Evolutionary conservation across 805 yeast species (phyloP).

Genomic region (Cyberlindnera amylophila): DNA sequence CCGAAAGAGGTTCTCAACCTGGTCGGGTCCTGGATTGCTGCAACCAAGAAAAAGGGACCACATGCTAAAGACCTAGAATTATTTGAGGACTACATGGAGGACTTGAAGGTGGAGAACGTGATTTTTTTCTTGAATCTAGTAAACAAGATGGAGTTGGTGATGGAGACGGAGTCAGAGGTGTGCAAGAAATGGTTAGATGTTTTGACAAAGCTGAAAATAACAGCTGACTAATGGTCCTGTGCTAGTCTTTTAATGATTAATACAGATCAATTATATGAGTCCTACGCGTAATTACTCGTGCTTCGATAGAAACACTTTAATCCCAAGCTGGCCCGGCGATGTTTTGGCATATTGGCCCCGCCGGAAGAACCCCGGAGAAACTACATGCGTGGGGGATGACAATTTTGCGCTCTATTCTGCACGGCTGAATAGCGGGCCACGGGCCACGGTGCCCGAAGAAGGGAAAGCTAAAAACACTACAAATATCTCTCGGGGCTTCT

Average conservation of each 20-base stretch:
- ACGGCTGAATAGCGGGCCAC: too few species aligned
- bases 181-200: constrained; percentile 15
- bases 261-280: too few species aligned
- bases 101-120: constrained; percentile 27
- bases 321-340: too few species aligned
- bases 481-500: not conserved
- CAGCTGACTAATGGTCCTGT: not conserved
- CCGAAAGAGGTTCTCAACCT: constrained; percentile 34
- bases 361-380: too few species aligned
- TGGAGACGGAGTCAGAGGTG: constrained; percentile 6
- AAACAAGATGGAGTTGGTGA: constrained; percentile 17
- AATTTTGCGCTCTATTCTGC: too few species aligned
- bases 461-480: too few species aligned
- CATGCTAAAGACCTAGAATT: constrained; percentile 36
- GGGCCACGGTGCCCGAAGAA: too few species aligned
- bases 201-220: not conserved
- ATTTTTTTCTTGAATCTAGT: constrained; percentile 14
- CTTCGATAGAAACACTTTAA: too few species aligned
- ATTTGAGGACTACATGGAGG: constrained; percentile 33
- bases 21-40: constrained; percentile 35
- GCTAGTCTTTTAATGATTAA: too few species aligned
- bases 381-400: too few species aligned
- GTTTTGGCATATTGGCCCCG: too few species aligned
- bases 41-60: constrained; percentile 35
- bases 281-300: too few species aligned